A percentile compares a stretch with the other conserved stretches of the same genome.
Conservation (phyloP, 2,329 filamentous ascomycete species). For the Microsporum canis region DNA sequence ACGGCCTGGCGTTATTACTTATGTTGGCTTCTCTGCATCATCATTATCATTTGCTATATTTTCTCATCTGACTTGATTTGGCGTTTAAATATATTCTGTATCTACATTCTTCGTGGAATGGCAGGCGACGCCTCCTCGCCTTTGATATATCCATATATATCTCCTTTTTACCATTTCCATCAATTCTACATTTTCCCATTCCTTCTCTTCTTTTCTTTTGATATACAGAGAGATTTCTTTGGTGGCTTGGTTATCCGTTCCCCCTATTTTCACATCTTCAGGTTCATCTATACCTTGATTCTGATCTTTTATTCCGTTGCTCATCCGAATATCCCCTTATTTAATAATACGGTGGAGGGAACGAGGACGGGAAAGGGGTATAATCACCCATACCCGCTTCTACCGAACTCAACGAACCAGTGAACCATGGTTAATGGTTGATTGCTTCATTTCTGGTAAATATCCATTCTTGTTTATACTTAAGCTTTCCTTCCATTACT, state of each 20-base stretch:
- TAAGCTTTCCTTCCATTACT: background rate
- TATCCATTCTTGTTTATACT: conserved; percentile 3
- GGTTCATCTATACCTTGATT: background rate
- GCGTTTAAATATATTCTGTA: background rate
- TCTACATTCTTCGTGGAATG: background rate
- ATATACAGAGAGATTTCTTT: background rate
- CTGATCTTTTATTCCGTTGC: background rate
- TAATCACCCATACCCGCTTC: background rate
- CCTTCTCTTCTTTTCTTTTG: background rate
- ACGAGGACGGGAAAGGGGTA: background rate
- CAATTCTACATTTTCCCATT: background rate
- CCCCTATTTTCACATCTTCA: background rate
- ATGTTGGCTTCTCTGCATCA: background rate
- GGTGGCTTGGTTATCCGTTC: background rate
- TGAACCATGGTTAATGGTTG: background rate
- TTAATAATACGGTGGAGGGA: conserved; percentile 1
- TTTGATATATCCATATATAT: background rate
- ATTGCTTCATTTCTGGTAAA: background rate
- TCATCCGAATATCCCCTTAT: background rate
- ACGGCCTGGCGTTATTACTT: background rate
- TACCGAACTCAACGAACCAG: background rate
- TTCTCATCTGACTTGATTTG: background rate
- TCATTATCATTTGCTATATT: background rate
- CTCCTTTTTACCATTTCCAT: background rate
- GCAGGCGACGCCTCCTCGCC: background rate